Evolutionary conservation across 2,329 filamentous ascomycete genomes (phyloP).

Genomic region (Verticillium nonalfalfae): DNA sequence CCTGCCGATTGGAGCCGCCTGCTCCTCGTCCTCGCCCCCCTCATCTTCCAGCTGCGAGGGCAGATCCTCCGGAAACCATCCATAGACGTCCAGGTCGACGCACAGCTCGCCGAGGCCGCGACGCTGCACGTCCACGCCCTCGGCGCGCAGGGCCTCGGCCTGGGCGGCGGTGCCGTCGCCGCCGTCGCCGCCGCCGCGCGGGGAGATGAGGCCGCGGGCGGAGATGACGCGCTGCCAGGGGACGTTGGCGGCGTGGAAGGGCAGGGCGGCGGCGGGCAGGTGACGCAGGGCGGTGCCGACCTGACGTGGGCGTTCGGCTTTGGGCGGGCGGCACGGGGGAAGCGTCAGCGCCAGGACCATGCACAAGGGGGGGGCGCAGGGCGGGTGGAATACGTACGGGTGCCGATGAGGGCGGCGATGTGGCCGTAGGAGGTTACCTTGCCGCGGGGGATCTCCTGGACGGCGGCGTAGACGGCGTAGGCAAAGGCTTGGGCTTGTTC

Average conservation of each 20-base stretch:
- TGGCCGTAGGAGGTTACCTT: constrained; percentile 85
- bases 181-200: constrained; percentile 25
- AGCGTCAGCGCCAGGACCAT: no score
- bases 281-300: constrained; percentile 89
- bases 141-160: constrained; percentile 39
- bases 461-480: constrained; percentile 70
- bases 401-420: constrained; percentile 66
- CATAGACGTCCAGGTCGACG: constrained; percentile 44
- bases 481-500: constrained; percentile 74
- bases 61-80: constrained; percentile 48
- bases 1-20: no score
- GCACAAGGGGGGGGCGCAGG: no score
- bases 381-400: constrained; percentile 45
- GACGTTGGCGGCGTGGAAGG: constrained; percentile 71
- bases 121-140: constrained; percentile 44
- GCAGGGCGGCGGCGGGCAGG: constrained; percentile 46
- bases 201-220: constrained; percentile 77
- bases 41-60: constrained; percentile 34
- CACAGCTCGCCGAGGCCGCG: constrained; percentile 43
- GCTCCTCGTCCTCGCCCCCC: constrained; percentile 1
- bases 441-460: constrained; percentile 78
- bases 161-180: constrained; percentile 40
- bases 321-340: no score
- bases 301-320: constrained; percentile 70
- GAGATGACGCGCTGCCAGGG: constrained; percentile 96